These are phyloP conservation scores for Oxyria digyna DNA, from an alignment of 148 eudicot genomes.

Conservation along the genomic window DNA sequence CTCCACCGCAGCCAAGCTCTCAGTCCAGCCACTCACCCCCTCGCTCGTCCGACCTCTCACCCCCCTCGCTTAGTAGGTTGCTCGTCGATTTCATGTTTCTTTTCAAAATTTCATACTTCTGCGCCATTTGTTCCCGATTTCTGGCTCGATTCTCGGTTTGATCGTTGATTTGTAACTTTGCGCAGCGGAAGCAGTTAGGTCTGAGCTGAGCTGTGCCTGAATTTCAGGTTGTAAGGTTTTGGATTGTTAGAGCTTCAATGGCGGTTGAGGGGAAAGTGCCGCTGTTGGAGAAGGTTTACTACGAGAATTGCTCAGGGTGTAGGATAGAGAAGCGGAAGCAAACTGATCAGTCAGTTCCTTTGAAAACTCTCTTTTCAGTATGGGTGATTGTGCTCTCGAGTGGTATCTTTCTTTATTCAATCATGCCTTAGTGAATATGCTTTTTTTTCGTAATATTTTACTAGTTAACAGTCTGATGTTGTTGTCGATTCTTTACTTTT, in stretches of 20 bases:
- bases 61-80: neutral
- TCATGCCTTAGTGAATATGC: no score
- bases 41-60: no score
- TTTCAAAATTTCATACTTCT: neutral
- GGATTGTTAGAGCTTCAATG: neutral
- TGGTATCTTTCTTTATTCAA: constrained; percentile 20
- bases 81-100: neutral
- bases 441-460: neutral
- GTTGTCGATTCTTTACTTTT: constrained; percentile 9
- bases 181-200: neutral
- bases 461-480: neutral
- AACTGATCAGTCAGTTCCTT: constrained; percentile 30
- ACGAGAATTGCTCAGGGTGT: constrained; percentile 70
- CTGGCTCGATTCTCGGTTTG: neutral
- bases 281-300: constrained; percentile 30
- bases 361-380: constrained; percentile 33
- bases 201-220: neutral
- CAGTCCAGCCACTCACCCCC: no score
- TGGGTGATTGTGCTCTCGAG: constrained; percentile 47
- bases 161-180: neutral
- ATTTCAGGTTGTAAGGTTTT: neutral
- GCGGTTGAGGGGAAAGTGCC: constrained; percentile 6
- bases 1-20: no score
- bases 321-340: constrained; percentile 37
- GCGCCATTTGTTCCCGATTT: neutral